phyloP scores from a whole-genome alignment of 2,329 filamentous ascomycete genomes.

The Eurotiales sp. region DNA sequence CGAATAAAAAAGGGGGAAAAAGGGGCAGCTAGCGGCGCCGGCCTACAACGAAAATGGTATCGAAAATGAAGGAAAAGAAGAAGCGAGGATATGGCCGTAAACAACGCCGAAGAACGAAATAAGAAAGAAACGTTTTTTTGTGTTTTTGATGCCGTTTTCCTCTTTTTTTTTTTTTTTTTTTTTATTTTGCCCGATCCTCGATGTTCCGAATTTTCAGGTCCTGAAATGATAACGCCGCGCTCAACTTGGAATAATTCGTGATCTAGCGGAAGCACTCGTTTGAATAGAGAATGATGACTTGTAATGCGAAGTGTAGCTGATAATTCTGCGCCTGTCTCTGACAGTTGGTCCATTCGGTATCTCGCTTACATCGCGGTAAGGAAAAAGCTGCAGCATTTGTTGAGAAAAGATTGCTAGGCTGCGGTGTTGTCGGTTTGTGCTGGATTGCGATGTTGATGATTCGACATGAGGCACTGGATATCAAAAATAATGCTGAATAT shows the following conservation, averaged over 20 bases:
- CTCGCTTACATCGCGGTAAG: background rate
- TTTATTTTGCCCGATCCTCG: background rate
- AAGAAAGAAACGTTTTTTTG: background rate
- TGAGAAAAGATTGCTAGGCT: background rate
- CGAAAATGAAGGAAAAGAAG: background rate
- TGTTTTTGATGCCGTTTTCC: background rate
- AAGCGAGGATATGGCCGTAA: background rate
- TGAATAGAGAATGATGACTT: background rate
- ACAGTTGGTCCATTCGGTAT: background rate
- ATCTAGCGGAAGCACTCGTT: background rate
- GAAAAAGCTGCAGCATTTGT: background rate
- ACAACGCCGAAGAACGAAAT: background rate
- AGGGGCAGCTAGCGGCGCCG: background rate
- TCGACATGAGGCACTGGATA: background rate
- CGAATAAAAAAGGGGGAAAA: constrained; percentile 4
- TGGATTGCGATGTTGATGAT: background rate
- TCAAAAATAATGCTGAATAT: too few relatives aligned
- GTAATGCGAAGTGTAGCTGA: background rate
- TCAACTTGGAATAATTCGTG: background rate
- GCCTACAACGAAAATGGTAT: background rate
- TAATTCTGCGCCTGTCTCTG: background rate
- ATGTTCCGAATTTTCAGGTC: background rate
- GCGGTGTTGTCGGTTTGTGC: background rate
- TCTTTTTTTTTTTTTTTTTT: background rate
- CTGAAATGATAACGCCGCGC: background rate